Conservation (phyloP, 2,329 filamentous ascomycete genomes). For the Karstenula rhodostoma region DNA sequence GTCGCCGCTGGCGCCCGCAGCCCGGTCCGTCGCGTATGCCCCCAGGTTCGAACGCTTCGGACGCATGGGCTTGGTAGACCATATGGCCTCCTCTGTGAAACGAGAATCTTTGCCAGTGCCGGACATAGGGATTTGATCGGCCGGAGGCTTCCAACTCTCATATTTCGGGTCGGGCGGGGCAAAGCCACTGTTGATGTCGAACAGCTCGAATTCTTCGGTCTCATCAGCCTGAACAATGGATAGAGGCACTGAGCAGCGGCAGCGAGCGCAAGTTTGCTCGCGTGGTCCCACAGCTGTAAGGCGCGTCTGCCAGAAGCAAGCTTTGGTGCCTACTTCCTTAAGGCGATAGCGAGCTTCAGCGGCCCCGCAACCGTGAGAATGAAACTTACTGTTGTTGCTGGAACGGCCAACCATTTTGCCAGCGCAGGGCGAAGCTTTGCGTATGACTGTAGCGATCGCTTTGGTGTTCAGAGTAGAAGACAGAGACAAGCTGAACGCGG, state of each 20-base stretch:
- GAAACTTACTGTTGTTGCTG: slow-evolving; percentile 6
- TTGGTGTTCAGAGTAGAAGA: neutral
- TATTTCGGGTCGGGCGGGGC: neutral
- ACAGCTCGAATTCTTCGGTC: neutral
- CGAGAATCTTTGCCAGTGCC: neutral
- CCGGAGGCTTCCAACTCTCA: neutral
- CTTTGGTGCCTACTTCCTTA: too few species aligned
- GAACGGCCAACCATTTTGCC: slow-evolving; percentile 1
- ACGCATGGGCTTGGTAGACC: neutral
- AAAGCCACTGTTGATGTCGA: slow-evolving; percentile 7
- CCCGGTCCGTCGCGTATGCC: neutral
- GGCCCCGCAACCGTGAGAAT: too few species aligned
- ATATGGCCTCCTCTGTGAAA: neutral
- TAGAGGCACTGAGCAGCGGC: neutral
- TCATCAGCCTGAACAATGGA: neutral
- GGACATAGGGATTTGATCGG: neutral
- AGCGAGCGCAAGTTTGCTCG: neutral
- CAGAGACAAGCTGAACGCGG: neutral
- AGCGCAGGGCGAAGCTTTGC: neutral
- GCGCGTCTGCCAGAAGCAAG: too few species aligned
- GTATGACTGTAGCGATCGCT: neutral
- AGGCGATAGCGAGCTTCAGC: too few species aligned
- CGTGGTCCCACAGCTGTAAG: too few species aligned
- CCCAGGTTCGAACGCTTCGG: neutral
- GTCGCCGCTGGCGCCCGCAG: neutral